Conservation (phyloP, 2,329 filamentous ascomycete species). For the Alternaria angustiovoidea region DNA sequence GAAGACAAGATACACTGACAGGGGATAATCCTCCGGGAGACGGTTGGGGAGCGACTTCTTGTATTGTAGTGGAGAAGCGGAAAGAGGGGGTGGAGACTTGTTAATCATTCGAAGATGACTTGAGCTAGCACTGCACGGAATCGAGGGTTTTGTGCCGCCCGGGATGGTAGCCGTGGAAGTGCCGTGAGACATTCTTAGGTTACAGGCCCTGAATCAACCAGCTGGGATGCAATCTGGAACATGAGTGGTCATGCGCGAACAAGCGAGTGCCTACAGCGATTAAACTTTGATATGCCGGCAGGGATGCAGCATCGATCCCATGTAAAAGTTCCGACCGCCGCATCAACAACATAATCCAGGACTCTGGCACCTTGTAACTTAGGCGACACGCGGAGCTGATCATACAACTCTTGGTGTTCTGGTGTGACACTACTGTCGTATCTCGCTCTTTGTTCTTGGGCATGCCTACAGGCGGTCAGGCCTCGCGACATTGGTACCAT, state of each 20-base stretch:
- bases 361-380: neutral
- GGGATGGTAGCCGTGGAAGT: neutral
- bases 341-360: neutral
- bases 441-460: neutral
- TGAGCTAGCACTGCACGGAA: neutral
- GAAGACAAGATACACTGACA: neutral
- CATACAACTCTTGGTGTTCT: neutral
- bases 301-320: neutral
- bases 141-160: neutral
- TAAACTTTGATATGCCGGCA: neutral
- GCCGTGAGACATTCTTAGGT: neutral
- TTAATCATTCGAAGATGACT: neutral
- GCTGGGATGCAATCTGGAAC: neutral
- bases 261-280: neutral
- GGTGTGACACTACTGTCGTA: neutral
- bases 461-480: neutral
- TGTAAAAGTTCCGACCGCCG: neutral
- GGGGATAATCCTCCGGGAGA: neutral
- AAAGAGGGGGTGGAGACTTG: neutral
- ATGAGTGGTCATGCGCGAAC: neutral
- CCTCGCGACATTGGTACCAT: neutral
- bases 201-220: neutral
- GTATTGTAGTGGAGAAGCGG: neutral
- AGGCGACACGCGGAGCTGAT: neutral
- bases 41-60: neutral